Conservation (phyloP, 2,329 filamentous ascomycete genomes). For the Verticillium nubilum region DNA sequence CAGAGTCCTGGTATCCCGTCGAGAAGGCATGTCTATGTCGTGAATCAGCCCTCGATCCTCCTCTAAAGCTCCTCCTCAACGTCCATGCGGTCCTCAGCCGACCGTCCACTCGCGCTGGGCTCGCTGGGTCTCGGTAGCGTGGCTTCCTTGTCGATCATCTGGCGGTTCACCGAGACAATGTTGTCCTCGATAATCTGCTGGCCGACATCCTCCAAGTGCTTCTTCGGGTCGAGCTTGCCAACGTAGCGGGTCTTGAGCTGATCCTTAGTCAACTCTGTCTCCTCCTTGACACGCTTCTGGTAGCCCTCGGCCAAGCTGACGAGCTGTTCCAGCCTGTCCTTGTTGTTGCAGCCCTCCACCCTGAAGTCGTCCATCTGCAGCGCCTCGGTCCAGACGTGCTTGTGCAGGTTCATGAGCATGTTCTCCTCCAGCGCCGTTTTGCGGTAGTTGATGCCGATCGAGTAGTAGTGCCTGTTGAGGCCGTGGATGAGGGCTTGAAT, state of each 20-base stretch:
- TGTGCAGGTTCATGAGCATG: slow-evolving; percentile 99
- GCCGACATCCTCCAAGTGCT: slow-evolving; percentile 94
- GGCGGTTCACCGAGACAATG: slow-evolving; percentile 94
- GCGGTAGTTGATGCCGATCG: slow-evolving; percentile 95
- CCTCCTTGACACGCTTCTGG: slow-evolving; percentile 97
- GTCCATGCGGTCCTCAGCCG: slow-evolving; percentile 62
- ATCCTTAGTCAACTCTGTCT: slow-evolving; percentile 94
- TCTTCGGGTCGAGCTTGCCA: slow-evolving; percentile 98
- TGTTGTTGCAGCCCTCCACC: slow-evolving; percentile 76
- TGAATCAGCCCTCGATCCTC: slow-evolving; percentile 4
- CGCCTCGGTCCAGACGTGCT: slow-evolving; percentile 98
- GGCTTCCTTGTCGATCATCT: slow-evolving; percentile 99
- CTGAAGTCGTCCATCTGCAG: slow-evolving; percentile 96
- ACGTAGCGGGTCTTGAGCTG: slow-evolving; percentile 99
- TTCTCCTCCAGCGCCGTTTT: slow-evolving; percentile 98
- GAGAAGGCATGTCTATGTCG: slow-evolving; percentile 7
- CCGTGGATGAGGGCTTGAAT: slow-evolving; percentile 98
- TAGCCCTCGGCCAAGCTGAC: slow-evolving; percentile 91
- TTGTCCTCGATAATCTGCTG: slow-evolving; percentile 98
- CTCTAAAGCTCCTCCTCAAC: slow-evolving; percentile 53
- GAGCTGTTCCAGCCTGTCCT: slow-evolving; percentile 80
- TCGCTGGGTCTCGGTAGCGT: slow-evolving; percentile 73
- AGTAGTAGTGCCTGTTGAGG: slow-evolving; percentile 98
- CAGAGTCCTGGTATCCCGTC: slow-evolving; percentile 13
- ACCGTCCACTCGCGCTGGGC: slow-evolving; percentile 38